Evolutionary conservation across 106 monocot species (phyloP).

Genomic region (Acorus gramineus): DNA sequence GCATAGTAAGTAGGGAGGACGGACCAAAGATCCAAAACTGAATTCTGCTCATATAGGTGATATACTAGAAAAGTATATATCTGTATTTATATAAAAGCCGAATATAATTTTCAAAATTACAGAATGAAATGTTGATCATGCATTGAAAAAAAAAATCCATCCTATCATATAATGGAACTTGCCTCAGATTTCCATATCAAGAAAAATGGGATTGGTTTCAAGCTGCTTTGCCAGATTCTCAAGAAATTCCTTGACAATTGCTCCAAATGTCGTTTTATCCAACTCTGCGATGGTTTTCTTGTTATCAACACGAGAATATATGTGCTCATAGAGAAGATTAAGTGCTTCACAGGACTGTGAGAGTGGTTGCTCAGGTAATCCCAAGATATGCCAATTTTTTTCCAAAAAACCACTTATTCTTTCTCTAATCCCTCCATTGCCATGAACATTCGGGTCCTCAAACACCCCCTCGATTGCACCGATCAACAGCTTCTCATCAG

Average conservation of each 20-base stretch:
- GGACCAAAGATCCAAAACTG: too few species aligned
- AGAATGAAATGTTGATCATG: too few species aligned
- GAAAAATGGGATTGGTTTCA: constrained; percentile 33
- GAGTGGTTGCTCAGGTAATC: constrained; percentile 17
- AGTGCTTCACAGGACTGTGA: constrained; percentile 26
- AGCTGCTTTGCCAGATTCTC: constrained; percentile 22
- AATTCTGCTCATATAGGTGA: too few species aligned
- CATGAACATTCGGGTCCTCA: constrained; percentile 18
- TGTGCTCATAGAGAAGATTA: constrained; percentile 27
- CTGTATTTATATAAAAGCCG: too few species aligned
- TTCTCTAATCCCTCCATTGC: constrained; percentile 14
- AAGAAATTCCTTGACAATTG: constrained; percentile 18
- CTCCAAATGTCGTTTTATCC: constrained; percentile 17
- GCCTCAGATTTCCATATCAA: constrained; percentile 25
- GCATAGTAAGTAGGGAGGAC: too few species aligned
- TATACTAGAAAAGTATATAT: too few species aligned
- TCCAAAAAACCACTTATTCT: constrained; percentile 22
- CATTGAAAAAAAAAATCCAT: too few species aligned
- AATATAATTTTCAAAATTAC: too few species aligned
- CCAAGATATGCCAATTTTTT: constrained; percentile 19
- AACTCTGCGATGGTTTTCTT: constrained; percentile 17
- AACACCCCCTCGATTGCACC: constrained; percentile 15
- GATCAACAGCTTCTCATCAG: constrained; percentile 15
- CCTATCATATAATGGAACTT: background rate
- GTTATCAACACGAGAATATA: constrained; percentile 1